Evolutionary conservation across 371 early-diverging fungal genomes (phyloP), one percentile per base, ranked within the genome.

Genomic region (Apophysomyces ossiformis): DNA sequence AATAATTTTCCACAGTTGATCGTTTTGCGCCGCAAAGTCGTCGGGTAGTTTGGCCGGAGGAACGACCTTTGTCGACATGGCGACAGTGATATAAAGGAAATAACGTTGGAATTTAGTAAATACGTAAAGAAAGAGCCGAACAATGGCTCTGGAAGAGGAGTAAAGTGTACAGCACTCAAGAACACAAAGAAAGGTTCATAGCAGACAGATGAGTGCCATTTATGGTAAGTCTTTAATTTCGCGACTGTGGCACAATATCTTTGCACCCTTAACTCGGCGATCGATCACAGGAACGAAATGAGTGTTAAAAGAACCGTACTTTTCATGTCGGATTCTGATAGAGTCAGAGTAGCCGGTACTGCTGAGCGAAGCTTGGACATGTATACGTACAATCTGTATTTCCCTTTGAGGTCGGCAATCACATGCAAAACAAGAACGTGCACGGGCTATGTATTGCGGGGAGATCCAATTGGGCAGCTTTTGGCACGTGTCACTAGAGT

Each of bases 1-100:
- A 60, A 94, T 90, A 60, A 94, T 89, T 71, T 87, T 91, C 91
- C 93, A 93, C 39, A 95, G 85, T 70, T 90, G 89, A 26, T 90
- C 91, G 61, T 93, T 94, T 69, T 94, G 92, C 37, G 64, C 57
- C 21, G 54, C 54, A 32, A 50, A 50, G 21, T 50, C 54, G 21
- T 50, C 54, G 11, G 54, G 54, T 21, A 50, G 54, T 21, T 50
- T 16, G 54, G 54, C 8, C 54, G 54, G 54, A 50, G 54, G 54
- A 16, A 26, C 54, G 54, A 50, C 54, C 54, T 50, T 50, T 50
- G 54, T 50, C 54, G 54, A 50, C 54, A 50, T 50, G 54, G 21
- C 54, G 21, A 50, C 54, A 50, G 21, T 21, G 35, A 26, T 9
- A 50, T 18, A 8, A 9, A 21, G 16, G 21, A 4, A 50, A 50